Evolutionary conservation across 129 eudicot species (phyloP).

Genomic region (Flaveria linearis): DNA sequence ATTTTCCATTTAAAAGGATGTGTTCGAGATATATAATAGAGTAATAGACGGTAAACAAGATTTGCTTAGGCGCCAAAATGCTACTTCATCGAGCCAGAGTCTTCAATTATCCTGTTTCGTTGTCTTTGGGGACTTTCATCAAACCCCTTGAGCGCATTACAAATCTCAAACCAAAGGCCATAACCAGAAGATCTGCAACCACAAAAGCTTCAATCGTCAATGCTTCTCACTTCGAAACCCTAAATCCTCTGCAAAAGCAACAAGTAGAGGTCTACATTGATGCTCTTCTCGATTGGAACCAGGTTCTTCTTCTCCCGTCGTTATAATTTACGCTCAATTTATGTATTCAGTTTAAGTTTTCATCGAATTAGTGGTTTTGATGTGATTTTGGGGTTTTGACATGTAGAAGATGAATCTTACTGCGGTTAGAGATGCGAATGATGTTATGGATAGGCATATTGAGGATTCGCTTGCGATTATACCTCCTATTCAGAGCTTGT

Average conservation of each 20-base stretch:
- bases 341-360: background rate
- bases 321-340: background rate
- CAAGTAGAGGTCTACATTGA: constrained; percentile 69
- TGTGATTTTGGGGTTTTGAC: constrained; percentile 9
- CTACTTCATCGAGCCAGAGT: constrained; percentile 29
- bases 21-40: background rate
- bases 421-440: constrained; percentile 69
- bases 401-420: constrained; percentile 93
- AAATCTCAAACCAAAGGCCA: constrained; percentile 33
- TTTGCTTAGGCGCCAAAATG: constrained; percentile 54
- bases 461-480: constrained; percentile 84
- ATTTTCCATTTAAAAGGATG: background rate
- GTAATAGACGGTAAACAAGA: constrained; percentile 3
- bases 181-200: constrained; percentile 19
- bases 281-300: constrained; percentile 85
- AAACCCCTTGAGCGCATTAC: constrained; percentile 57
- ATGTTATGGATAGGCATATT: constrained; percentile 87
- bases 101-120: constrained; percentile 26
- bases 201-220: constrained; percentile 34
- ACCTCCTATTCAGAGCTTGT: constrained; percentile 57
- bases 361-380: no score
- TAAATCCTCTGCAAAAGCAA: constrained; percentile 54
- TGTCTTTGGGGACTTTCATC: constrained; percentile 59
- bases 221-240: constrained; percentile 58
- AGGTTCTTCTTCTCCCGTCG: constrained; percentile 43